Conservation (phyloP, 768 basidiomycete species). For the Suillus subluteus region DNA sequence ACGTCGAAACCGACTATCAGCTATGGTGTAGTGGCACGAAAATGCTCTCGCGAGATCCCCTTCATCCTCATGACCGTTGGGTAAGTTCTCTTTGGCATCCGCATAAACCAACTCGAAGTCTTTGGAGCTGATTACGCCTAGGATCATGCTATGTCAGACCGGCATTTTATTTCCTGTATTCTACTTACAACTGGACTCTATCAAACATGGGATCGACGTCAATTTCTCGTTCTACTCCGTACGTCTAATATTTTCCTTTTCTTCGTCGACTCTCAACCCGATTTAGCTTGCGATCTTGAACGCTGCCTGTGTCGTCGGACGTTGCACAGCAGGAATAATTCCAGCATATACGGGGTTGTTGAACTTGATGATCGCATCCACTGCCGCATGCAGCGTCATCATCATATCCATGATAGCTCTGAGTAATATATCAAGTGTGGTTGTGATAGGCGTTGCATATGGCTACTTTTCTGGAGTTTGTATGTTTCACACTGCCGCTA, state of each 20-base stretch:
- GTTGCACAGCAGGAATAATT: slow-evolving; percentile 45
- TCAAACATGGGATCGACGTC: slow-evolving; percentile 47
- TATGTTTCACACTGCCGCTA: slow-evolving; percentile 22
- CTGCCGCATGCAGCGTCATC: slow-evolving; percentile 37
- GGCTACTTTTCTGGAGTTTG: slow-evolving; percentile 53
- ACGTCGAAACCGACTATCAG: slow-evolving; percentile 13
- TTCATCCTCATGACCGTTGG: slow-evolving; percentile 30
- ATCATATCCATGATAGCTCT: slow-evolving; percentile 51
- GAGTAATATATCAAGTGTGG: slow-evolving; percentile 39
- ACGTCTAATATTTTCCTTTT: slow-evolving; percentile 7
- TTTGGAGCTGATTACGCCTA: slow-evolving; percentile 15
- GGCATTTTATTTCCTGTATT: slow-evolving; percentile 57
- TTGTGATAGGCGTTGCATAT: slow-evolving; percentile 48
- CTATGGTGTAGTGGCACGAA: slow-evolving; percentile 25
- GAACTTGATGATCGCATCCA: slow-evolving; percentile 44
- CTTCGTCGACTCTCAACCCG: background rate
- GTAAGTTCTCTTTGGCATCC: slow-evolving; percentile 14
- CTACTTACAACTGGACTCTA: slow-evolving; percentile 60
- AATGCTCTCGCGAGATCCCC: slow-evolving; percentile 28
- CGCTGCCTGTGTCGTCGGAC: slow-evolving; percentile 49
- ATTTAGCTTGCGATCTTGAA: slow-evolving; percentile 56
- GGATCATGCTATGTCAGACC: slow-evolving; percentile 26
- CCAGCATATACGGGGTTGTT: slow-evolving; percentile 45
- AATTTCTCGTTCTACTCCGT: slow-evolving; percentile 61
- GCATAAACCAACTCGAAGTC: background rate